Conservation (phyloP, 2,329 filamentous ascomycete genomes). For the Coniochaeta prunicola region DNA sequence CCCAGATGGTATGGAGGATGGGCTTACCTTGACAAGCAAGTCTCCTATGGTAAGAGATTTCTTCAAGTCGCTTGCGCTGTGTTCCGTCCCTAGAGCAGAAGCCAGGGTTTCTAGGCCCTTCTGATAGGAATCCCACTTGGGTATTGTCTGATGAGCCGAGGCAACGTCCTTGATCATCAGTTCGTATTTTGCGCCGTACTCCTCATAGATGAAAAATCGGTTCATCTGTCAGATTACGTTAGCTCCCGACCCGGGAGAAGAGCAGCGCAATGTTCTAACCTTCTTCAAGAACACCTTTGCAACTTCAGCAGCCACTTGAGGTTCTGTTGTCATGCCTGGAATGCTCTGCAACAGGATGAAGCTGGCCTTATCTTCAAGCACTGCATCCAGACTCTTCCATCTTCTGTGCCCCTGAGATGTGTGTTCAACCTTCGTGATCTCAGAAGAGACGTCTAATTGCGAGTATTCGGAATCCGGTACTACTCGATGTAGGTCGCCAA, state of each 20-base stretch:
- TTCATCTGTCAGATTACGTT: slow-evolving; percentile 51
- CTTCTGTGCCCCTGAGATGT: slow-evolving; percentile 28
- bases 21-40: slow-evolving; percentile 74
- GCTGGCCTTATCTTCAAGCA: slow-evolving; percentile 31
- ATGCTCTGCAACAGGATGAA: slow-evolving; percentile 35
- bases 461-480: slow-evolving; percentile 63
- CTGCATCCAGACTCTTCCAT: slow-evolving; percentile 41
- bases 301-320: slow-evolving; percentile 52
- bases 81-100: slow-evolving; percentile 64
- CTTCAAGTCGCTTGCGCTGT: slow-evolving; percentile 52
- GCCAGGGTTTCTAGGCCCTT: slow-evolving; percentile 79
- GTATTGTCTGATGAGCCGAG: slow-evolving; percentile 58
- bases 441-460: slow-evolving; percentile 28
- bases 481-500: slow-evolving; percentile 63
- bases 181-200: slow-evolving; percentile 87
- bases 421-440: slow-evolving; percentile 9
- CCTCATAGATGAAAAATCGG: slow-evolving; percentile 80
- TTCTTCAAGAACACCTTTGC: slow-evolving; percentile 54
- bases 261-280: slow-evolving; percentile 25
- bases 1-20: neutral
- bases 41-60: slow-evolving; percentile 80
- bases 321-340: slow-evolving; percentile 48
- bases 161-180: slow-evolving; percentile 73
- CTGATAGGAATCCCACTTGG: slow-evolving; percentile 73
- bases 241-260: neutral